Percentiles rank a stretch among this genome's conserved stretches.
These are phyloP conservation scores for Dioscorea dumetorum DNA, from an alignment of 106 monocot species.

Conservation along the genomic window DNA sequence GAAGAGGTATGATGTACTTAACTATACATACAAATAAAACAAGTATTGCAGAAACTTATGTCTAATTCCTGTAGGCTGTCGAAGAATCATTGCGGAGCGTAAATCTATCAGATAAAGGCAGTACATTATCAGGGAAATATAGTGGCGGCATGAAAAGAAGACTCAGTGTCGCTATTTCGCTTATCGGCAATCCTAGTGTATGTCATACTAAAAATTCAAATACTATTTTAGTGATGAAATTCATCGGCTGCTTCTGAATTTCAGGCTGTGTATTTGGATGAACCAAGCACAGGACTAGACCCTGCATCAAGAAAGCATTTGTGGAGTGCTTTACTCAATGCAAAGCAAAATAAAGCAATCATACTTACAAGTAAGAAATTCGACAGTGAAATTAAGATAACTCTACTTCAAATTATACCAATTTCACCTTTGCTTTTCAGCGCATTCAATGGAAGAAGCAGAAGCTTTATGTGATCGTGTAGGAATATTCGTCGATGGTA, in stretches of 20 bases:
- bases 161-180: conserved; percentile 57
- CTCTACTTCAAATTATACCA: not conserved
- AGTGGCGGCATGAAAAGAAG: conserved; percentile 74
- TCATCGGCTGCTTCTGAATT: not conserved
- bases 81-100: conserved; percentile 42
- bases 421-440: conserved; percentile 16
- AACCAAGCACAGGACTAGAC: conserved; percentile 37
- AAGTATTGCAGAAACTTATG: too few species aligned
- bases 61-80: conserved; percentile 34
- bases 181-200: conserved; percentile 51
- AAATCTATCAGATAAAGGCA: conserved; percentile 26
- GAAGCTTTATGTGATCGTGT: conserved; percentile 52
- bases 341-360: conserved; percentile 22
- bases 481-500: conserved; percentile 54
- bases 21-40: too few species aligned
- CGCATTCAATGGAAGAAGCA: conserved; percentile 79
- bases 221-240: conserved; percentile 3
- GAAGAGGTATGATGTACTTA: not conserved
- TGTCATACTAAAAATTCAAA: not conserved
- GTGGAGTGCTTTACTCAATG: conserved; percentile 20
- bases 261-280: conserved; percentile 44
- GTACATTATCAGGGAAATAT: conserved; percentile 29
- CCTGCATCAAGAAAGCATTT: conserved; percentile 30
- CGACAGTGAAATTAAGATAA: too few species aligned
- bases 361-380: conserved; percentile 24